These are phyloP conservation scores for Jimgerdemannia lactiflua DNA, from an alignment of 192 early-diverging fungal genomes.

Conservation along the genomic window DNA sequence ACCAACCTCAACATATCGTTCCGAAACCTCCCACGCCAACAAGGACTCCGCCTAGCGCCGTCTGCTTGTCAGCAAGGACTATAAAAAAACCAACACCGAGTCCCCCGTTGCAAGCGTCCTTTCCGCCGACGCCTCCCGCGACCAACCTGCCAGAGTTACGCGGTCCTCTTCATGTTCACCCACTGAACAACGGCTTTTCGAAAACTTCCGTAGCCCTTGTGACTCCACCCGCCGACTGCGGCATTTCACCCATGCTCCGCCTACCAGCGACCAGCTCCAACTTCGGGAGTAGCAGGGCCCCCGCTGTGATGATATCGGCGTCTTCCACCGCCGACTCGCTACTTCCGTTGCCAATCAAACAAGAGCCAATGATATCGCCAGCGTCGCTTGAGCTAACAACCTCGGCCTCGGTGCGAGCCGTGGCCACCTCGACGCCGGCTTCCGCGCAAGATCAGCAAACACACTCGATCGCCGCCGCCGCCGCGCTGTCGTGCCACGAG, in stretches of 20 bases:
- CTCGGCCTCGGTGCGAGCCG: background rate
- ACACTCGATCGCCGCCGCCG: constrained; percentile 5
- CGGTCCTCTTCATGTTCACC: background rate
- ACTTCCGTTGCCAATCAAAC: background rate
- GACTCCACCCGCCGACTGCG: background rate
- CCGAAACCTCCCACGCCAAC: background rate
- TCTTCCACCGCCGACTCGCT: background rate
- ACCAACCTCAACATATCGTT: background rate
- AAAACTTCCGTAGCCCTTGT: background rate
- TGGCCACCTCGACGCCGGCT: background rate
- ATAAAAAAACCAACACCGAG: background rate
- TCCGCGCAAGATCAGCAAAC: background rate
- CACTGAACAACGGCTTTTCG: background rate
- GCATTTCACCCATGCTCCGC: background rate
- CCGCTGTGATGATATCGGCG: background rate
- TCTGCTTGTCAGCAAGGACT: background rate
- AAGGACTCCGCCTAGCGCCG: background rate
- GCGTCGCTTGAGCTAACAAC: background rate
- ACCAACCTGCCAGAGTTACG: background rate
- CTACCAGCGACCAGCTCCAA: background rate
- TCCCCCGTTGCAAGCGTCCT: background rate
- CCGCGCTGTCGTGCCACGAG: constrained; percentile 20
- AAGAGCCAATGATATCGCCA: background rate
- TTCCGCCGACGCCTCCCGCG: background rate
- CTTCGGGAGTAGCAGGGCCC: background rate